phyloP scores from a whole-genome alignment of 1,284 basidiomycete species.

The Naganishia sp. region DNA sequence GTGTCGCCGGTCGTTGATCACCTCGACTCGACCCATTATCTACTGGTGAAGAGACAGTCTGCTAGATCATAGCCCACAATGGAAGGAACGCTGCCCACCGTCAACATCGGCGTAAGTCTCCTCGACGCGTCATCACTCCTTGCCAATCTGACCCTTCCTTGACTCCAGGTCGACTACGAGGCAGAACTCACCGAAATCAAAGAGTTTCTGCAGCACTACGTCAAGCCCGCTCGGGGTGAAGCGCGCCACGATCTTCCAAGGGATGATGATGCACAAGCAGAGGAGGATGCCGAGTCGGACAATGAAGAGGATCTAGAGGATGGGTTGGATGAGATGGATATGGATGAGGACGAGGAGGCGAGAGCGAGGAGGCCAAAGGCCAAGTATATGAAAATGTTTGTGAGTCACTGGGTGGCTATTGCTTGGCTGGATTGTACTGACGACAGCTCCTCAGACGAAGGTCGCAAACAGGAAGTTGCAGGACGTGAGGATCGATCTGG shows the following conservation, averaged over 20 bases:
- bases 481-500: slow-evolving; percentile 53
- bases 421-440: slow-evolving; percentile 22
- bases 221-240: slow-evolving; percentile 38
- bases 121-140: not conserved
- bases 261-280: slow-evolving; percentile 55
- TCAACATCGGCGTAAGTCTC: slow-evolving; percentile 47
- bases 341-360: slow-evolving; percentile 51
- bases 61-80: slow-evolving; percentile 6
- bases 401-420: slow-evolving; percentile 54
- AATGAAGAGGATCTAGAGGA: slow-evolving; percentile 59
- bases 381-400: slow-evolving; percentile 90
- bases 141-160: not conserved
- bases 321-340: slow-evolving; percentile 51
- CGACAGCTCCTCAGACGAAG: slow-evolving; percentile 64
- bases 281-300: slow-evolving; percentile 69
- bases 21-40: not conserved
- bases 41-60: not conserved
- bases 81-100: slow-evolving; percentile 47
- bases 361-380: slow-evolving; percentile 52
- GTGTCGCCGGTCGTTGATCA: not conserved
- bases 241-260: slow-evolving; percentile 36
- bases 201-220: slow-evolving; percentile 44
- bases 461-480: slow-evolving; percentile 74
- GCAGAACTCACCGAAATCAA: slow-evolving; percentile 20
- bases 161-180: slow-evolving; percentile 54